Percentiles rank a stretch among this genome's conserved stretches.
phyloP scores from a whole-genome alignment of 805 yeast genomes.

The Kodamaea kaohsiungensis region DNA sequence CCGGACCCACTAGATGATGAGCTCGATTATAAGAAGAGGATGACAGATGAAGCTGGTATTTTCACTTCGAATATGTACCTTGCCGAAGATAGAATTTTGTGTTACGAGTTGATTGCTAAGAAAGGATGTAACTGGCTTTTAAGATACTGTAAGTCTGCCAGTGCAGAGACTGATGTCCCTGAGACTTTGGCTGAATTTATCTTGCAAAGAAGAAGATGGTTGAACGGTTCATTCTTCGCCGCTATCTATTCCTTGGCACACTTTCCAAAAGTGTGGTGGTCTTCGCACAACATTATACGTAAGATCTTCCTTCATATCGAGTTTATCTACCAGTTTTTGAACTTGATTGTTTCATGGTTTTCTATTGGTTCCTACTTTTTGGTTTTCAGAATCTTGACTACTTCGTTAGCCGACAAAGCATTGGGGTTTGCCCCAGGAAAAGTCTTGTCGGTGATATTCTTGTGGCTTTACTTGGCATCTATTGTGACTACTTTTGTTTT shows the following conservation, averaged over 20 bases:
- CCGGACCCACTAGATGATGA: constrained; percentile 59
- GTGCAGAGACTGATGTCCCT: constrained; percentile 72
- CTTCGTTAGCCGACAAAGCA: constrained; percentile 42
- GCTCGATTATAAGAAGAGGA: constrained; percentile 36
- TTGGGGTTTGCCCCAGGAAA: constrained; percentile 48
- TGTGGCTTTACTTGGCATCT: constrained; percentile 58
- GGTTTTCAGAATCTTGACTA: constrained; percentile 63
- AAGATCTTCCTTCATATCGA: constrained; percentile 55
- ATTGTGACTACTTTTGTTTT: constrained; percentile 60
- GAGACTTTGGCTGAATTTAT: constrained; percentile 61
- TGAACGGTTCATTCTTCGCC: constrained; percentile 70
- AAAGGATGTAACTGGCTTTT: constrained; percentile 59
- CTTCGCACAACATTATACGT: constrained; percentile 53
- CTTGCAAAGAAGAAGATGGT: constrained; percentile 67
- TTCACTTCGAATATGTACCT: constrained; percentile 69
- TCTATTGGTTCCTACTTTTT: constrained; percentile 62
- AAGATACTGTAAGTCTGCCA: constrained; percentile 60
- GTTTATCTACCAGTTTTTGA: constrained; percentile 54
- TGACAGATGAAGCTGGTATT: constrained; percentile 50
- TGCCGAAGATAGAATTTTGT: constrained; percentile 69
- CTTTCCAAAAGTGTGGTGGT: constrained; percentile 55
- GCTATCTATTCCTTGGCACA: constrained; percentile 57
- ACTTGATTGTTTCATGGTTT: constrained; percentile 62
- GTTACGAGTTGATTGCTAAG: constrained; percentile 65
- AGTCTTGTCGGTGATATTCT: constrained; percentile 50